phyloP scores from a whole-genome alignment of 2,329 filamentous ascomycete species.

The Trichoderma lentiforme region DNA sequence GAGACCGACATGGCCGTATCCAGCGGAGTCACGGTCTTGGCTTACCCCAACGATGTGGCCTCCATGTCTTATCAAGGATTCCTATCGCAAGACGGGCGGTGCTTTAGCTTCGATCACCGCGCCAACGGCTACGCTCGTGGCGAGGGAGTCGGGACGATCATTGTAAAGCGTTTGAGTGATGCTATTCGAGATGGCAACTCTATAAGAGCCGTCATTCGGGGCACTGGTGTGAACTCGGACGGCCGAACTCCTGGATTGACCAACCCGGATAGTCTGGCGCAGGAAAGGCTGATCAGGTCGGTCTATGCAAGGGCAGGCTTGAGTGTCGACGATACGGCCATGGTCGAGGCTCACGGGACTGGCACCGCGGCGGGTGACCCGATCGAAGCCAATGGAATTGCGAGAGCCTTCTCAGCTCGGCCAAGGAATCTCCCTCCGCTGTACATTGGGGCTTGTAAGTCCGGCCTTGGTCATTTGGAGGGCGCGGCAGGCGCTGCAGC shows the following conservation, averaged over 20 bases:
- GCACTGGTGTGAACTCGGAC: conserved; percentile 38
- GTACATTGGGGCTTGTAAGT: conserved; percentile 7
- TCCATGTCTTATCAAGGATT: conserved; percentile 13
- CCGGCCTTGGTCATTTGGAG: conserved; percentile 10
- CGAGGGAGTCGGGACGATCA: conserved; percentile 35
- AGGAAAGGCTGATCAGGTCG: conserved; percentile 27
- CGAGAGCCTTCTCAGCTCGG: conserved; percentile 12
- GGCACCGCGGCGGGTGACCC: conserved; percentile 36
- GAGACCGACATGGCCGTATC: conserved; percentile 35
- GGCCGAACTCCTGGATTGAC: conserved; percentile 43
- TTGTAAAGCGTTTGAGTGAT: conserved; percentile 43
- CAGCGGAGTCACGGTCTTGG: conserved; percentile 41
- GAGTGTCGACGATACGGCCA: conserved; percentile 25
- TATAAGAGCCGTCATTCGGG: conserved; percentile 35
- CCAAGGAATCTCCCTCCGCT: conserved; percentile 1
- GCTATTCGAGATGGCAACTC: conserved; percentile 43
- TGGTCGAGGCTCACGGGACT: conserved; percentile 39
- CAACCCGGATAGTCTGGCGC: conserved; percentile 21
- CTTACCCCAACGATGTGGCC: conserved; percentile 20
- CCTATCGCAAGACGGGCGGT: conserved; percentile 15
- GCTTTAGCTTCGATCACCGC: conserved; percentile 34
- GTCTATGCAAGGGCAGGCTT: conserved; percentile 32
- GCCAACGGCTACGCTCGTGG: conserved; percentile 50
- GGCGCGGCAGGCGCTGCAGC: conserved; percentile 10
- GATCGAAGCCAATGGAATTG: conserved; percentile 20